Base-by-base conservation (phyloP, 1,284 basidiomycete genomes). In the Quambalaria eucalypti region DNA sequence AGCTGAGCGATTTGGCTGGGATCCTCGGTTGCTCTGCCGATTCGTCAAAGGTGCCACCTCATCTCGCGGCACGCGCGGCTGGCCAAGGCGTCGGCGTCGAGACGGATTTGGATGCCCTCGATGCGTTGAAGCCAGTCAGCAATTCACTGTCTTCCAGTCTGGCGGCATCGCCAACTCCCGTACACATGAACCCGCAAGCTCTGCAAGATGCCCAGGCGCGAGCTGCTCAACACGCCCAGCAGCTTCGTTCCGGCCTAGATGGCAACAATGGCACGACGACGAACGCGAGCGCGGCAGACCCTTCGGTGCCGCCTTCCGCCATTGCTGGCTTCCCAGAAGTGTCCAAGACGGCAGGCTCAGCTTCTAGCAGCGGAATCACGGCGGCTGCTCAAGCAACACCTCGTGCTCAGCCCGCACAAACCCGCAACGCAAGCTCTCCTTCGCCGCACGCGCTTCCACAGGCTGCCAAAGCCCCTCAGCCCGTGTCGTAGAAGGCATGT, bases 61-160 rank as follows among this genome's bases (percentile, higher is more conserved):
- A n/a, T n/a, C n/a, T n/a, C n/a, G n/a, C n/a, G n/a, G n/a, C n/a
- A n/a, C n/a, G n/a, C n/a, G 42, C 42, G 16, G 42, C 16, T 28
- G 28, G 25, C 14, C 25, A 28, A 26, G 47, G 47, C 26, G 28
- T 48, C 16, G 19, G 30, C 12, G 23, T 21, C 8, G 31, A 52
- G 28, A 31, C 23, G 31, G 54, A 56, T 38, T 52, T 28, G 14
- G 54, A 56, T 25, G 48, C 54, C 14, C 30, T 56, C n/a, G 54
- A 56, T 26, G 54, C 54, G 2, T 28, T 56, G 6, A 56, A 56
- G 36, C 54, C 54, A 7, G 42, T 56, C 10, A 40, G 30, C 39
- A 44, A 14, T 28, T 56, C 54, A 14, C 26, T 46, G 21, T 19
- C 51, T n/a, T 52, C 50, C n/a, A 54, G 52, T 26, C 25, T 52